Conservation (phyloP, 2,329 filamentous ascomycete species). For the Moelleriella libera region DNA sequence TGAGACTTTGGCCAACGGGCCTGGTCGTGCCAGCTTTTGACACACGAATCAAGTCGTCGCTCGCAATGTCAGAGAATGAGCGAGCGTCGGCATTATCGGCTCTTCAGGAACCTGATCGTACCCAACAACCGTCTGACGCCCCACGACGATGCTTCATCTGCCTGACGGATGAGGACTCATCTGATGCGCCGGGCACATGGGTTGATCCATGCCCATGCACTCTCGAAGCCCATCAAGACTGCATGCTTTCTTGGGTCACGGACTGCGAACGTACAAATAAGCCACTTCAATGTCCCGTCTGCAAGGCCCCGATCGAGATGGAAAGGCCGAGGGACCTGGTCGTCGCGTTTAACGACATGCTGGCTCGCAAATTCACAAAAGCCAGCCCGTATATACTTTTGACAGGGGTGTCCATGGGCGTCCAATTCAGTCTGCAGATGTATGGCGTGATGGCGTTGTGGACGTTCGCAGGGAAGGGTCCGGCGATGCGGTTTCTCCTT, state of each 20-base stretch:
- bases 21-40: not conserved
- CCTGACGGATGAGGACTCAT: slow-evolving; percentile 39
- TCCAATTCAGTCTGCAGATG: slow-evolving; percentile 34
- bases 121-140: slow-evolving; percentile 10
- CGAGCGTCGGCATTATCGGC: slow-evolving; percentile 4
- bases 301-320: slow-evolving; percentile 68
- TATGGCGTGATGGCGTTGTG: slow-evolving; percentile 38
- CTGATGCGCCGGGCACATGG: slow-evolving; percentile 45
- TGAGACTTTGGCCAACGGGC: not conserved
- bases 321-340: slow-evolving; percentile 60
- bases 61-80: slow-evolving; percentile 2
- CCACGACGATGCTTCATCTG: slow-evolving; percentile 48
- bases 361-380: slow-evolving; percentile 41
- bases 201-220: slow-evolving; percentile 83
- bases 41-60: not conserved
- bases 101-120: slow-evolving; percentile 5
- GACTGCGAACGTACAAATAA: slow-evolving; percentile 59
- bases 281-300: slow-evolving; percentile 74
- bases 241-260: slow-evolving; percentile 85
- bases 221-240: slow-evolving; percentile 79
- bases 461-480: slow-evolving; percentile 35
- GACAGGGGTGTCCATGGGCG: slow-evolving; percentile 36
- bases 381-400: slow-evolving; percentile 50
- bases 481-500: slow-evolving; percentile 26
- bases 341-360: slow-evolving; percentile 48